A percentile compares a stretch with the other conserved stretches of the same genome.
Evolutionary conservation across 192 early-diverging fungal species (phyloP).

Genomic region (Entomortierella beljakovae): DNA sequence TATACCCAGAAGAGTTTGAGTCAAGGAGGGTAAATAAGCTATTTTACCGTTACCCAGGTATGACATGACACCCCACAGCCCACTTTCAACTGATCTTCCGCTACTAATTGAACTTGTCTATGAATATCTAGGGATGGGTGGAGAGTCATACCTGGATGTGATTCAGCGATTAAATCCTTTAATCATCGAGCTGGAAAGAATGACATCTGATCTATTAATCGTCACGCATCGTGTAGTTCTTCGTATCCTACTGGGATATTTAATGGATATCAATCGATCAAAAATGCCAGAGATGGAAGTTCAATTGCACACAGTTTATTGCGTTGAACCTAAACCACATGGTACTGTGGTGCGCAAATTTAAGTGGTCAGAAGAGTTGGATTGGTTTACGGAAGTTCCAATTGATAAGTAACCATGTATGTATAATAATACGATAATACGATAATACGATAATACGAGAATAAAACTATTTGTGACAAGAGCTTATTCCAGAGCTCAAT

Average conservation of each 20-base stretch:
- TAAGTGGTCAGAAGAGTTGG: slow-evolving; percentile 42
- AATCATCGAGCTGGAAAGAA: slow-evolving; percentile 96
- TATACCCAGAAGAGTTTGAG: slow-evolving; percentile 85
- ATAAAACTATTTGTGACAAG: neutral
- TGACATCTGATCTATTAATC: slow-evolving; percentile 86
- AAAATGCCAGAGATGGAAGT: slow-evolving; percentile 86
- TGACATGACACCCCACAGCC: neutral
- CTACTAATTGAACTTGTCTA: neutral
- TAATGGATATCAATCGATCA: slow-evolving; percentile 83
- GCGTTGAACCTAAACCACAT: slow-evolving; percentile 86
- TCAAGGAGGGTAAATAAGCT: slow-evolving; percentile 90
- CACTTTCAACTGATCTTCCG: neutral
- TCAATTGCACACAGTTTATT: slow-evolving; percentile 85
- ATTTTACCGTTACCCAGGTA: slow-evolving; percentile 91
- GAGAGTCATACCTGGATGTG: slow-evolving; percentile 94
- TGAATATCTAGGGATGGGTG: slow-evolving; percentile 74
- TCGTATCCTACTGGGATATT: slow-evolving; percentile 91
- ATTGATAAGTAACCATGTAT: slow-evolving; percentile 1
- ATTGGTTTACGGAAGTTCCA: slow-evolving; percentile 44
- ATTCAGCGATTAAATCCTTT: slow-evolving; percentile 93
- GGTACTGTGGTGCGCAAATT: slow-evolving; percentile 63
- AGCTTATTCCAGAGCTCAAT: no score
- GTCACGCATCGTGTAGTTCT: slow-evolving; percentile 94
- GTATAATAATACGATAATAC: neutral
- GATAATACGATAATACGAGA: neutral